Percentiles rank a stretch among this genome's conserved stretches.
These are phyloP conservation scores for Striga hermonthica DNA, from an alignment of 305 asterid genomes.

Conservation along the genomic window DNA sequence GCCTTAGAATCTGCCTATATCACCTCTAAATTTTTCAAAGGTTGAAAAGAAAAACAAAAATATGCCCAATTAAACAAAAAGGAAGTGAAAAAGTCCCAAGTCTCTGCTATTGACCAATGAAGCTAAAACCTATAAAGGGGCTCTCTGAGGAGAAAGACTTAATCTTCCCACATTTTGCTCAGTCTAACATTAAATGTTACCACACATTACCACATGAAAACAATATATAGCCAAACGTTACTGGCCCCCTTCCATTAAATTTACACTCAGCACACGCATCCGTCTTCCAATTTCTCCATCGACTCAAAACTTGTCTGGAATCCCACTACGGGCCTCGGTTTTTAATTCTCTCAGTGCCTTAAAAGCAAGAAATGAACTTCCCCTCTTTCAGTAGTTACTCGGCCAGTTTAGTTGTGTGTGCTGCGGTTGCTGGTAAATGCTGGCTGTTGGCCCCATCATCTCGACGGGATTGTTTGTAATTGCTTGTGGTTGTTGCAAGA, in stretches of 20 bases:
- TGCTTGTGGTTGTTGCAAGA: constrained; percentile 80
- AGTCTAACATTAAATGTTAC: constrained; percentile 34
- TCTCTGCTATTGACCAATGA: constrained; percentile 33
- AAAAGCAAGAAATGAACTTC: constrained; percentile 18
- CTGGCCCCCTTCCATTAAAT: constrained; percentile 44
- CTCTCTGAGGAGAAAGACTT: constrained; percentile 35
- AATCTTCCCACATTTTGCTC: constrained; percentile 33
- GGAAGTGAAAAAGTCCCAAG: constrained; percentile 27
- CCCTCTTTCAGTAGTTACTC: constrained; percentile 50
- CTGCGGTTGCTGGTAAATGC: constrained; percentile 69
- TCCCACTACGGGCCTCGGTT: constrained; percentile 28
- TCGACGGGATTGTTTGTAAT: constrained; percentile 66
- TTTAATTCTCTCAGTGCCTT: constrained; percentile 23
- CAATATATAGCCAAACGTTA: constrained; percentile 37
- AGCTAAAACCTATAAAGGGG: constrained; percentile 38
- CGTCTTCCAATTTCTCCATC: constrained; percentile 18
- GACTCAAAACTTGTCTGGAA: constrained; percentile 36
- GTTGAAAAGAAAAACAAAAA: constrained; percentile 27
- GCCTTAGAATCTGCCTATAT: constrained; percentile 36
- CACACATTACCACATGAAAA: constrained; percentile 40
- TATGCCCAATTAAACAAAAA: constrained; percentile 12
- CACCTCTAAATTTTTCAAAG: constrained; percentile 29
- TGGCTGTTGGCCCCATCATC: constrained; percentile 60
- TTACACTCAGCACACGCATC: constrained; percentile 45
- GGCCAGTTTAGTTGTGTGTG: constrained; percentile 71